Evolutionary conservation across 768 basidiomycete genomes (phyloP), one percentile per base, ranked within the genome.

Genomic region (Tricholoma matsutake): DNA sequence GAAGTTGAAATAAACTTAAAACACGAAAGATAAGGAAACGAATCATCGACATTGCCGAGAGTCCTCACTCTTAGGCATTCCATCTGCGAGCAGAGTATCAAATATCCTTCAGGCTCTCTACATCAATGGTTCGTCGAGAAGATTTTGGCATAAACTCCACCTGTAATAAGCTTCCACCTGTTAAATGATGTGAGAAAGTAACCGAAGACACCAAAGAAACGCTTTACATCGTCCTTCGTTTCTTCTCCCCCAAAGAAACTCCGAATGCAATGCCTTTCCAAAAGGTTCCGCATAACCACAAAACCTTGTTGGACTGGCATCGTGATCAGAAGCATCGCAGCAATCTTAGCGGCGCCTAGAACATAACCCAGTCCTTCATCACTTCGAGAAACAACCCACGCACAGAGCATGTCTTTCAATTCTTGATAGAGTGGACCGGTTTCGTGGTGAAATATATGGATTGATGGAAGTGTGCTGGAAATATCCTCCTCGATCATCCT

Each of bases 111-210:
- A 67, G 58, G 54, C 47, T 31, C 47, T 31, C 45, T 18, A 53
- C 13, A 51, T 54, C 31, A 62, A 58, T 49, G 41, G 35, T 11
- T 13, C n/a, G 16, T 47, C 13, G 29, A 32, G 51, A 18, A 60
- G 4, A 61, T n/a, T 10, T 34, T 58, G 16, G 45, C 63, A 22
- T 35, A 49, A 52, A 45, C 62, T 61, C 57, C 69, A 93, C 92
- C 94, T 85, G 75, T 92, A 94, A 73, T 96, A 96, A 4, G 91
- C 94, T 72, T 95, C 93, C 56, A 92, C 86, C 94, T 94, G 71
- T 59, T 20, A 58, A 72, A 59, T 75, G 58, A 72, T 70, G 65
- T 57, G 29, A 55, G 60, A 25, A 41, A 34, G 32, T 59, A 49
- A 43, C 59, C 31, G 43, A 45, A 37, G 61, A 59, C 54, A 14